Evolutionary conservation across 2,329 filamentous ascomycete species (phyloP), one percentile per base, ranked within the genome.

Genomic region (Diplodia mutila): DNA sequence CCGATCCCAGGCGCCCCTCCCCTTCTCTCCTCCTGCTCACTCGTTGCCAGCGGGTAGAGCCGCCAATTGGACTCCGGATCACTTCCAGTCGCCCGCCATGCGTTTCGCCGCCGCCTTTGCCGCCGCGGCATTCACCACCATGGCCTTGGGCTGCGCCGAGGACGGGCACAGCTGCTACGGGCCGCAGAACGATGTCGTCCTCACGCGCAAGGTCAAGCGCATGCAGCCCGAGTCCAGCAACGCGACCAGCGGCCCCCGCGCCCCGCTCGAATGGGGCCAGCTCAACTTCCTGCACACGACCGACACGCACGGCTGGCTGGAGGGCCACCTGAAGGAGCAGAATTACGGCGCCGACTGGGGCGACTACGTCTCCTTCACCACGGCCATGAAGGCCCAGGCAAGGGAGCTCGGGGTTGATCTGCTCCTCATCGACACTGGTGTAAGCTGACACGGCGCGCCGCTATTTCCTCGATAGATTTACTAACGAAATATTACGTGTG

Each of bases 281-380:
- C 76, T 89, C 71, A 89, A 89, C 72, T 86, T 97, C 78, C 81
- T 89, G 27, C 87, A 89, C 71, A 89, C 86, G 1, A 88, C 86
- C 2, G 86, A 89, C 69, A 87, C 85, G 0, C 86, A 88, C 73
- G 86, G 86, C 23, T 87, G 87, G 87, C 80, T 89, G 21, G 84
- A 86, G 71, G 85, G 86, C 3, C 85, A 88, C 72, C 74, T 89
- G 69, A 87, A 88, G 71, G 85, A 89, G 76, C 80, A 82, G 71
- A 89, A 88, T 72, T 89, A 89, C 69, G 86, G 87, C 49, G 87
- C 87, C 1, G 88, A 90, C 73, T 90, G 87, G 86, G 88, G 88
- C 27, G 88, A 90, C 74, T 89, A 85, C 75, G 86, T 87, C 51
- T 85, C 85, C 66, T 89, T 90, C 72, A 82, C 84, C 14, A 83